phyloP scores from a whole-genome alignment of 768 basidiomycete species.

The Kockovaella imperatae region DNA sequence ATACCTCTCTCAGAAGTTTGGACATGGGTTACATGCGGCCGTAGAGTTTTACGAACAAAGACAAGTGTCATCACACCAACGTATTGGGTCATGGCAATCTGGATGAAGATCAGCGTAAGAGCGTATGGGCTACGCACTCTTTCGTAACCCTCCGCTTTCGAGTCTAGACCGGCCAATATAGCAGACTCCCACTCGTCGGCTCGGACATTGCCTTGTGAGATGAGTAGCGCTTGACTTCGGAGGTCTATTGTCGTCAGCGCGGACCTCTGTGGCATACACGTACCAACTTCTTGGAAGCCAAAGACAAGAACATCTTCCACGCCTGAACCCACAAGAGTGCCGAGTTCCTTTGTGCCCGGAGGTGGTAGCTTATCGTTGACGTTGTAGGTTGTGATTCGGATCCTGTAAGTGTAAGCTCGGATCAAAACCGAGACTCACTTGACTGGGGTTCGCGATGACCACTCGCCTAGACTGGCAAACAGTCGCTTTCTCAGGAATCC shows the following conservation, averaged over 20 bases:
- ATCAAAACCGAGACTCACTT: conserved; percentile 9
- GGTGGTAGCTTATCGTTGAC: conserved; percentile 38
- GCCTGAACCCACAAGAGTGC: conserved; percentile 20
- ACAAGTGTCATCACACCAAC: conserved; percentile 35
- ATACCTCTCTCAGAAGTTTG: conserved; percentile 32
- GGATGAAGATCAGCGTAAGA: neutral
- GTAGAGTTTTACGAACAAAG: conserved; percentile 21
- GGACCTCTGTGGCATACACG: conserved; percentile 1
- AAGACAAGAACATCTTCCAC: conserved; percentile 36
- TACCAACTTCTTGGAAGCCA: conserved; percentile 38
- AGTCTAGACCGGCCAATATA: conserved; percentile 16
- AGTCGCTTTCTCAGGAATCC: conserved; percentile 23
- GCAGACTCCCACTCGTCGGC: conserved; percentile 30
- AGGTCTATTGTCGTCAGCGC: conserved; percentile 17
- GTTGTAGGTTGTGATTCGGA: conserved; percentile 33
- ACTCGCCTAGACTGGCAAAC: conserved; percentile 19
- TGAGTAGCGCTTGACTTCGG: conserved; percentile 22
- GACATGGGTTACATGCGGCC: conserved; percentile 12
- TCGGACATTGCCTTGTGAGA: conserved; percentile 24
- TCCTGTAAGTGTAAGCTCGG: conserved; percentile 5
- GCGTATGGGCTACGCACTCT: conserved; percentile 6
- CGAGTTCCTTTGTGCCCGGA: conserved; percentile 19
- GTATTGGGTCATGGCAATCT: conserved; percentile 32
- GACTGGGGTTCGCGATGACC: conserved; percentile 15
- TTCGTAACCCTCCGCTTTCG: conserved; percentile 18